These are phyloP conservation scores for Bruguiera gymnorhiza DNA, from an alignment of 345 rosid species.

Conservation along the genomic window DNA sequence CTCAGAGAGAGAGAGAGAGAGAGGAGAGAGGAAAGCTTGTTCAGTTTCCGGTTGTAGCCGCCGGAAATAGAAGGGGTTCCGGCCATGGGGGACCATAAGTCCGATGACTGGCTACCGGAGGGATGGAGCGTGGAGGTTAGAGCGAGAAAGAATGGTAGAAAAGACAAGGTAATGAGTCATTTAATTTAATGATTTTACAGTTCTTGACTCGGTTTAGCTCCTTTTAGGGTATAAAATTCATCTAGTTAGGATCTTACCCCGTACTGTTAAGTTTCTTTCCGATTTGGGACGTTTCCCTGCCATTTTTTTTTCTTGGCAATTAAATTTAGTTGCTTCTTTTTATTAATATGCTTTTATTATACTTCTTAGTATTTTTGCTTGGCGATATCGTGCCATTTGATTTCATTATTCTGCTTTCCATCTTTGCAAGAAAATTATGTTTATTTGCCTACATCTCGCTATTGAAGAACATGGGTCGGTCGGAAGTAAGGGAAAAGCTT, in stretches of 20 bases:
- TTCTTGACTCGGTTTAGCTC: background rate
- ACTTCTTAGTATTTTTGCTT: background rate
- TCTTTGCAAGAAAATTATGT: no score
- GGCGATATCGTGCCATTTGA: background rate
- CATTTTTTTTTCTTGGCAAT: no score
- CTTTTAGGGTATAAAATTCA: background rate
- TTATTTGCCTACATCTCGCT: background rate
- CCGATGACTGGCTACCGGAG: slow-evolving; percentile 43
- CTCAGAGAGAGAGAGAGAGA: background rate
- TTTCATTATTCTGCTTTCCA: no score
- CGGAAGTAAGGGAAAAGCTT: no score
- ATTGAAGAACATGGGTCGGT: background rate
- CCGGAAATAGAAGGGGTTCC: no score
- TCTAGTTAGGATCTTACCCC: background rate
- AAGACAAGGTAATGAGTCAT: slow-evolving; percentile 55
- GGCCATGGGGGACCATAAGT: slow-evolving; percentile 28
- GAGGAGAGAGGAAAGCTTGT: no score
- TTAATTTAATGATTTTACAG: background rate
- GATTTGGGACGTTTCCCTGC: no score
- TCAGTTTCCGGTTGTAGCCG: no score
- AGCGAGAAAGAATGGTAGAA: slow-evolving; percentile 57
- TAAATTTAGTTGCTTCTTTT: no score
- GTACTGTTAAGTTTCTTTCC: no score
- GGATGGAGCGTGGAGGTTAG: slow-evolving; percentile 65
- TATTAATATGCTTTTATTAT: background rate